Base-by-base conservation (phyloP, 306 rosid species). In the Ormosia semicastrata region DNA sequence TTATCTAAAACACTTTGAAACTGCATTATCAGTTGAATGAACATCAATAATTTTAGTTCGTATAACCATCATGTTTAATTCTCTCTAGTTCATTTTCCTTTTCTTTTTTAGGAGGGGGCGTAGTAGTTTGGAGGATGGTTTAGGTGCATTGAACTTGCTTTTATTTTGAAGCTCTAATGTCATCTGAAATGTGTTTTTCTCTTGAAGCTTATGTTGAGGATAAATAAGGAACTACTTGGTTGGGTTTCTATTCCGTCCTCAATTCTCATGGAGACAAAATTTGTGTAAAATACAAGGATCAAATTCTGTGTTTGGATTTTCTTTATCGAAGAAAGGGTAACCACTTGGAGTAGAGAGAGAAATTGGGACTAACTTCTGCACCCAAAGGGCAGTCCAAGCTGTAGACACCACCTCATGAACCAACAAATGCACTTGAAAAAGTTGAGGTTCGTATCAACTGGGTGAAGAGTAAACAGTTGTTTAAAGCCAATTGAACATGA, bases 151-250 rank as follows among this genome's bases (percentile, higher is more conserved):
- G 37, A 39, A 37, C 13, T 10, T 67, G 63, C 43, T 41, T 69
- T 53, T 68, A 8, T 64, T 70, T 56, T 57, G 70, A 11, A 30
- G 11, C 13, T 34, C 6, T 39, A 74, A 18, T 47, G 62, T 65
- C 24, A 64, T 75, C 43, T 46, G 36, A 76, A 30, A 10, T 71
- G 8, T 33, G 34, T 3, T 78, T 82, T 78, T 46, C 49, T 62
- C 60, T 76, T 80, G 69, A 70, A 86, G 89, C 89, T 70, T 86
- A 83, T 57, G 64, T 65, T 52, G 82, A 83, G 58, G 87, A 83
- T 76, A 80, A 64, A 50, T 86, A 75, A 80, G 36, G 83, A 80
- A 60, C 62, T 67, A 14, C 50, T 15, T 75, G 60, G 73, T 49
- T 7, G 67, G 34, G 40, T 40, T 69, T 82, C 75, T 29, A 10